These are phyloP conservation scores for Sclerotinia subarctica DNA, from an alignment of 2,329 filamentous ascomycete species.

Conservation along the genomic window DNA sequence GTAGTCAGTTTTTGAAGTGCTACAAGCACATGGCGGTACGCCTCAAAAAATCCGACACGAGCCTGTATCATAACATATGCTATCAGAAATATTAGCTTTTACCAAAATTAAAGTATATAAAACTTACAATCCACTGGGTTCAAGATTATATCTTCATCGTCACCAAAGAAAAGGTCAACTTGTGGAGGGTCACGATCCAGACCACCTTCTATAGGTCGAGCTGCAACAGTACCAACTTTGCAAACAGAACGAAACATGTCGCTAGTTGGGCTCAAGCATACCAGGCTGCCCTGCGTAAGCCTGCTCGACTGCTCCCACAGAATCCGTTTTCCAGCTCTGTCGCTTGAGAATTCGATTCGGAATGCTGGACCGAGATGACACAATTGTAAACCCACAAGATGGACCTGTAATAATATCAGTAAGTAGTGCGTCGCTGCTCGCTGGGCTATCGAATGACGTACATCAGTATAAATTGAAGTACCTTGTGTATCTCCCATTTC, in stretches of 20 bases:
- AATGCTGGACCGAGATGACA: constrained; percentile 60
- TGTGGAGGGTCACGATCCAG: constrained; percentile 65
- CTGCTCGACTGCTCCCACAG: constrained; percentile 57
- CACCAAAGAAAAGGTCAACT: constrained; percentile 72
- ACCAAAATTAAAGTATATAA: neutral
- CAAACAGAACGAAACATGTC: constrained; percentile 66
- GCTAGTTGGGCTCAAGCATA: constrained; percentile 49
- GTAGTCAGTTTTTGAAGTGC: constrained; percentile 58
- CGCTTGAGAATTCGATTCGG: constrained; percentile 67
- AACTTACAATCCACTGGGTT: constrained; percentile 62
- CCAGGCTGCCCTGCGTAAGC: constrained; percentile 51
- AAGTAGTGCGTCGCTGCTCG: neutral
- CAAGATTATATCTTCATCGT: constrained; percentile 57
- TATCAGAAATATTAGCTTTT: constrained; percentile 16
- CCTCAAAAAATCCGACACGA: constrained; percentile 71
- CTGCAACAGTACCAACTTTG: constrained; percentile 69
- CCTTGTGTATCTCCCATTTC: constrained; percentile 54
- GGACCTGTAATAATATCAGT: constrained; percentile 49
- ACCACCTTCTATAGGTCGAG: constrained; percentile 57
- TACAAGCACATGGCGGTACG: constrained; percentile 66
- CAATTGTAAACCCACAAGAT: constrained; percentile 63
- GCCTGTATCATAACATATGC: constrained; percentile 71
- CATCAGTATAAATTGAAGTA: constrained; percentile 68
- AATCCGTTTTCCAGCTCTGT: constrained; percentile 62
- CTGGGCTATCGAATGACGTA: constrained; percentile 38